Conservation (phyloP, 768 basidiomycete species). For the Crucibulum laeve region DNA sequence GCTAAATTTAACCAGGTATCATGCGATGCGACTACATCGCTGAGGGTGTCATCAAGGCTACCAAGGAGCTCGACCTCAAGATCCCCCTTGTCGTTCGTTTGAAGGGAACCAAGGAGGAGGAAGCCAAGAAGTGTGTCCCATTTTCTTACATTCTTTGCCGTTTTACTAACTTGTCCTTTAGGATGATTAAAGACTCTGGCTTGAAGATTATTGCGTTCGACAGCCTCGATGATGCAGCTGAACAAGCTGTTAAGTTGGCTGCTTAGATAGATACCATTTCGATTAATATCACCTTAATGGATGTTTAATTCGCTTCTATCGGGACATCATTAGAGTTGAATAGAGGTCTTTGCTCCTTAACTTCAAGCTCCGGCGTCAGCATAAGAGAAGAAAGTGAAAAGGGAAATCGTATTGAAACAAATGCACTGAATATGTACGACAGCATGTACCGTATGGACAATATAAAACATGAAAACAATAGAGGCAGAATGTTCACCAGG, state of each 20-base stretch:
- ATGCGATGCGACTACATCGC: constrained; percentile 99
- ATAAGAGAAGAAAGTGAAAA: background rate
- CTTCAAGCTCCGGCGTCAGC: too few relatives aligned
- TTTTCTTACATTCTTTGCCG: constrained; percentile 6
- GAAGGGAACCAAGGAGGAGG: constrained; percentile 94
- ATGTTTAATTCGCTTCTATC: background rate
- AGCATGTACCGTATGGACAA: constrained; percentile 35
- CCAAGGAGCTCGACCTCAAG: constrained; percentile 79
- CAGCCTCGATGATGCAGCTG: constrained; percentile 87
- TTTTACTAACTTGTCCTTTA: constrained; percentile 25
- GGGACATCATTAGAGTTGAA: too few relatives aligned
- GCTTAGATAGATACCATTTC: constrained; percentile 28
- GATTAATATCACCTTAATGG: constrained; percentile 11
- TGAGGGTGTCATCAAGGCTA: constrained; percentile 97
- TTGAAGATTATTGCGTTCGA: constrained; percentile 93
- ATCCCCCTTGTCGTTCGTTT: constrained; percentile 92
- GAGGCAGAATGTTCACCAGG: constrained; percentile 38
- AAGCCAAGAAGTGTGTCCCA: constrained; percentile 83
- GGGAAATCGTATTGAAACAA: background rate
- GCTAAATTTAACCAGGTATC: constrained; percentile 50
- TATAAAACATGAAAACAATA: constrained; percentile 16
- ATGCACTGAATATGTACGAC: constrained; percentile 25
- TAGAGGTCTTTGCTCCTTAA: too few relatives aligned
- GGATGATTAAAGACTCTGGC: constrained; percentile 91
- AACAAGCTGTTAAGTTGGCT: constrained; percentile 72